A percentile compares a stretch with the other conserved stretches of the same genome.
Conservation (phyloP, 495 filamentous ascomycete species). For the Aspergillus avenaceus region DNA sequence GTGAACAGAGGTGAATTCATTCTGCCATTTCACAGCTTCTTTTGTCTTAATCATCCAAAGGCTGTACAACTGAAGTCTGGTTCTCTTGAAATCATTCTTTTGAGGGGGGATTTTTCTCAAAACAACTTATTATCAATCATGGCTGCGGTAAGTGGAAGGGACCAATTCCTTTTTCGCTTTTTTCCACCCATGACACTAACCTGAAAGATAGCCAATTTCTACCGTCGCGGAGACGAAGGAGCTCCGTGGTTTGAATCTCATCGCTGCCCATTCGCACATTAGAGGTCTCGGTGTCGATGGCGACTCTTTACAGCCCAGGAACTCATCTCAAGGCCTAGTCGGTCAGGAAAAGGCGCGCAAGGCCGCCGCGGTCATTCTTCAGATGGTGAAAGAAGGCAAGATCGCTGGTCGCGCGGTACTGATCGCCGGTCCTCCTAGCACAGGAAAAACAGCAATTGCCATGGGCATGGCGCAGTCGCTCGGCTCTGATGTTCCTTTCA, state of each 20-base stretch:
- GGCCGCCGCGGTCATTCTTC: conserved; percentile 88
- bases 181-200: conserved; percentile 5
- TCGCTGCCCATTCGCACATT: conserved; percentile 98
- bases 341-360: conserved; percentile 95
- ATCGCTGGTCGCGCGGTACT: conserved; percentile 94
- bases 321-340: conserved; percentile 90
- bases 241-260: conserved; percentile 89
- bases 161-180: neutral
- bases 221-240: conserved; percentile 93
- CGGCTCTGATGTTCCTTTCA: conserved; percentile 91
- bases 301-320: conserved; percentile 82
- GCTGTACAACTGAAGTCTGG: too few species aligned
- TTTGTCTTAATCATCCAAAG: too few species aligned
- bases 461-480: conserved; percentile 98
- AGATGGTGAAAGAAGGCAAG: conserved; percentile 98
- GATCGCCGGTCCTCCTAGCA: conserved; percentile 95
- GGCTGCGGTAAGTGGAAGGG: conserved; percentile 36
- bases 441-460: conserved; percentile 96
- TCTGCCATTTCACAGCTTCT: conserved; percentile 15
- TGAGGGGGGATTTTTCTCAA: too few species aligned
- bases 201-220: conserved; percentile 64
- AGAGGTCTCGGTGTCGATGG: conserved; percentile 89
- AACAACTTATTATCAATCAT: conserved; percentile 18
- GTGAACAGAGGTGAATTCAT: neutral
- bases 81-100: too few species aligned